Conservation (phyloP, 2,329 filamentous ascomycete genomes). For the Fusarium floridanum region DNA sequence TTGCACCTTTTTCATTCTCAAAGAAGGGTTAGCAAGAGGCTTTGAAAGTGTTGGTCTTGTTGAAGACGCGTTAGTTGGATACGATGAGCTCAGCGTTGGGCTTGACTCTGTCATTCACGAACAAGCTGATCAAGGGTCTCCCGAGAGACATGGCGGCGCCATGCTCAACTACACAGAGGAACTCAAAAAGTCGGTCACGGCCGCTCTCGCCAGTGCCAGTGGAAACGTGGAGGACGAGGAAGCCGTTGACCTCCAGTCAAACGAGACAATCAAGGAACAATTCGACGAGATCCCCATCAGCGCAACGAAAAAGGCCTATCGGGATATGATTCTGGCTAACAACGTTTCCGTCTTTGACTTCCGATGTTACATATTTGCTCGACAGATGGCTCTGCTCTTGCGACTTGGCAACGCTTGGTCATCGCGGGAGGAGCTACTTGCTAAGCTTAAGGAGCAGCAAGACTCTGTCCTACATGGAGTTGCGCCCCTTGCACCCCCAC, state of each 20-base stretch:
- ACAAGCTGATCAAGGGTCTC: conserved; percentile 70
- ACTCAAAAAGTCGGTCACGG: conserved; percentile 71
- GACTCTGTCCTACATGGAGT: conserved; percentile 70
- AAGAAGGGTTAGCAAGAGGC: conserved; percentile 91
- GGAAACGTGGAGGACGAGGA: conserved; percentile 54
- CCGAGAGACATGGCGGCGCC: conserved; percentile 76
- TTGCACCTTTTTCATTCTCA: conserved; percentile 98
- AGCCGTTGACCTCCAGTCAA: conserved; percentile 64
- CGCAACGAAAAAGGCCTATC: conserved; percentile 81
- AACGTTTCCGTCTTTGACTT: conserved; percentile 98
- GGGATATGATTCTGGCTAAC: conserved; percentile 92
- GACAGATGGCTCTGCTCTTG: conserved; percentile 85
- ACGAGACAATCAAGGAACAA: conserved; percentile 54
- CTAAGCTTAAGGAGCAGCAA: conserved; percentile 72
- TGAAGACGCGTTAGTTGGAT: conserved; percentile 93
- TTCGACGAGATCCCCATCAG: conserved; percentile 72
- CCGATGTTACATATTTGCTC: conserved; percentile 90
- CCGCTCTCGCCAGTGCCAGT: conserved; percentile 58
- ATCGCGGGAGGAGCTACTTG: conserved; percentile 71
- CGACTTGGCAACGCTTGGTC: conserved; percentile 82
- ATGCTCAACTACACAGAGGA: conserved; percentile 82
- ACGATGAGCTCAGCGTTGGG: conserved; percentile 92
- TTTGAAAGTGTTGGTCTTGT: conserved; percentile 97
- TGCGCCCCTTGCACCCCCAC: conserved; percentile 63
- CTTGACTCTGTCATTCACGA: conserved; percentile 86